A percentile compares a stretch with the other conserved stretches of the same genome.
Evolutionary conservation across 345 rosid genomes (phyloP).

Genomic region (Eucalyptus albens): DNA sequence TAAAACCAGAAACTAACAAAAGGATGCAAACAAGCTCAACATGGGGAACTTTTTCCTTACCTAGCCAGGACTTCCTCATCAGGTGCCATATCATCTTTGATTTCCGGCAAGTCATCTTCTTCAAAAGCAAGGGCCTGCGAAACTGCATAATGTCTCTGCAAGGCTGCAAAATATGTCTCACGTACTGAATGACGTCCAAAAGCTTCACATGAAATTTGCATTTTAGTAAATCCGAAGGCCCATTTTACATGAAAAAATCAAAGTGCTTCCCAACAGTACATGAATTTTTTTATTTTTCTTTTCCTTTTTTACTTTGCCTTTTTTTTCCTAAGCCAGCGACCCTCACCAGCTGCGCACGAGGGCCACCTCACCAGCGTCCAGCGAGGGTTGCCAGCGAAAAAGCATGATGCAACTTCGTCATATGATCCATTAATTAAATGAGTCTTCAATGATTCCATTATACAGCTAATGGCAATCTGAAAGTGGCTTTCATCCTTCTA

Average conservation of each 20-base stretch:
- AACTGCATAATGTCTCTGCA: slow-evolving; percentile 85
- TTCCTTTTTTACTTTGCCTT: no score
- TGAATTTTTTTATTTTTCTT: no score
- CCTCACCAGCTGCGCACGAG: no score
- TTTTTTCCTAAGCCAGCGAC: no score
- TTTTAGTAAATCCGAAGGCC: background rate
- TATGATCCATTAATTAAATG: slow-evolving; percentile 65
- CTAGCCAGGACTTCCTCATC: slow-evolving; percentile 83
- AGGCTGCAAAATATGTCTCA: slow-evolving; percentile 27
- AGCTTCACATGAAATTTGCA: background rate
- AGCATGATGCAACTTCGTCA: slow-evolving; percentile 79
- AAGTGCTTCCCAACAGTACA: background rate
- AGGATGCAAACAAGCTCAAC: background rate
- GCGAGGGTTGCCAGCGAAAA: slow-evolving; percentile 19
- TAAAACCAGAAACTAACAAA: no score
- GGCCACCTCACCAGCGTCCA: no score
- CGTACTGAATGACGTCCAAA: background rate
- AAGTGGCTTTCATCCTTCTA: slow-evolving; percentile 57
- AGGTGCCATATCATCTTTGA: slow-evolving; percentile 64
- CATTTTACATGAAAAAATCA: background rate
- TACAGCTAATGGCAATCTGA: slow-evolving; percentile 52
- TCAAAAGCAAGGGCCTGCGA: slow-evolving; percentile 82
- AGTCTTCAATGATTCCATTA: slow-evolving; percentile 45
- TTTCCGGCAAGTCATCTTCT: slow-evolving; percentile 68
- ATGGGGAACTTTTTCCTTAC: slow-evolving; percentile 8